Conservation (phyloP, 306 rosid species). For the Quercus cerris region DNA sequence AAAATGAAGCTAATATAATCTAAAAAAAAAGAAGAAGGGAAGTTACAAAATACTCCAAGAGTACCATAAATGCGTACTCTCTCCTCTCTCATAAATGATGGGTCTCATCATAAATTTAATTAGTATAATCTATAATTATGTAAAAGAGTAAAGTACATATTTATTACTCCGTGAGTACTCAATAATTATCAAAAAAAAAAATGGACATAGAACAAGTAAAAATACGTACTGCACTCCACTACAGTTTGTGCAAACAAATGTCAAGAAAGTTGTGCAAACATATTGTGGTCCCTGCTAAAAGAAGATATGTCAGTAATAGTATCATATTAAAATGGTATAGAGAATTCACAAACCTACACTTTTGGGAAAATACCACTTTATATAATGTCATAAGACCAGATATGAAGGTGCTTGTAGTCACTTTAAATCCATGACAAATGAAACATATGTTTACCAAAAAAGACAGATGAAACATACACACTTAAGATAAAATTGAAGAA, state of each 20-base stretch:
- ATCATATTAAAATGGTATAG: not conserved
- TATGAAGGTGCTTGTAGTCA: not conserved
- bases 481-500: not conserved
- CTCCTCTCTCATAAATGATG: fast-evolving
- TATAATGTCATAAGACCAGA: not conserved
- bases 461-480: not conserved
- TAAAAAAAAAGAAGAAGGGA: not conserved
- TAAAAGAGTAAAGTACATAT: fast-evolving
- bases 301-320: not conserved
- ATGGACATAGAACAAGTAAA: not conserved
- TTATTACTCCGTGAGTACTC: fast-evolving
- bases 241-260: slow-evolving; percentile 87
- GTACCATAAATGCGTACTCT: no score
- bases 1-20: not conserved
- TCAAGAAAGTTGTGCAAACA: slow-evolving; percentile 80
- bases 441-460: not conserved
- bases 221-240: slow-evolving; percentile 89
- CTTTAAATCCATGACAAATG: not conserved
- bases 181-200: not conserved
- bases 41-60: no score
- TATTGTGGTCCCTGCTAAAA: slow-evolving; percentile 87
- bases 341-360: not conserved
- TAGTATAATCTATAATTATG: no score
- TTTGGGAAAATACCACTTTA: not conserved
- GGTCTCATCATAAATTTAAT: no score